Evolutionary conservation across 148 eudicot genomes (phyloP).

Genomic region (Chenopodium quinoa): DNA sequence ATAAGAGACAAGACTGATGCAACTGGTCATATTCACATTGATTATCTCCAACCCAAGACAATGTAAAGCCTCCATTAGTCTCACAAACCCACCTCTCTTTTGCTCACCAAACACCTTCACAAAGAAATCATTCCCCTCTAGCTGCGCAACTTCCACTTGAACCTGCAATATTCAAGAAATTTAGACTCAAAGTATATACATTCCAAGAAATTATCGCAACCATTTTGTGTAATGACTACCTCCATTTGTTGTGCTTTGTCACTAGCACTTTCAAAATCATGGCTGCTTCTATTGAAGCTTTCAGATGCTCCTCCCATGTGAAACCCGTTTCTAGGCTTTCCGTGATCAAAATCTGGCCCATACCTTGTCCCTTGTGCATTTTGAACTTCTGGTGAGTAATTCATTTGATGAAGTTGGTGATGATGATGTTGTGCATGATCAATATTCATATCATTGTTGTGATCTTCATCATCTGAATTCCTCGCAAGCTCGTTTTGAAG

Average conservation of each 20-base stretch:
- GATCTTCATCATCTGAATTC: conserved; percentile 59
- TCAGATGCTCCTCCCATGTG: conserved; percentile 39
- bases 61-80: conserved; percentile 70
- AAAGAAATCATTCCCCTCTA: conserved; percentile 81
- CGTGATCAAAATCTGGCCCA: conserved; percentile 39
- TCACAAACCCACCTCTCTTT: conserved; percentile 78
- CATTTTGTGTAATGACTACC: conserved; percentile 34
- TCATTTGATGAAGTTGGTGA: conserved; percentile 26
- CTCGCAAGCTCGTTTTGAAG: conserved; percentile 71
- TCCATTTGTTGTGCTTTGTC: conserved; percentile 86
- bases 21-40: conserved; percentile 69
- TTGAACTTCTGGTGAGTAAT: conserved; percentile 30
- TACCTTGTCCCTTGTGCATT: conserved; percentile 15
- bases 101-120: conserved; percentile 93
- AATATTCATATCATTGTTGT: not conserved
- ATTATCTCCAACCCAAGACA: conserved; percentile 75
- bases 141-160: conserved; percentile 79
- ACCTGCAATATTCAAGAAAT: conserved; percentile 41
- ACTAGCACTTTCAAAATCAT: conserved; percentile 34
- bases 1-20: conserved; percentile 66
- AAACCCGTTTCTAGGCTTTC: conserved; percentile 35
- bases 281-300: conserved; percentile 31
- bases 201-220: not conserved
- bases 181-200: not conserved
- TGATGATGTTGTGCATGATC: conserved; percentile 20